Conservation (phyloP, 371 early-diverging fungal genomes). For the Mortierella sp. region DNA sequence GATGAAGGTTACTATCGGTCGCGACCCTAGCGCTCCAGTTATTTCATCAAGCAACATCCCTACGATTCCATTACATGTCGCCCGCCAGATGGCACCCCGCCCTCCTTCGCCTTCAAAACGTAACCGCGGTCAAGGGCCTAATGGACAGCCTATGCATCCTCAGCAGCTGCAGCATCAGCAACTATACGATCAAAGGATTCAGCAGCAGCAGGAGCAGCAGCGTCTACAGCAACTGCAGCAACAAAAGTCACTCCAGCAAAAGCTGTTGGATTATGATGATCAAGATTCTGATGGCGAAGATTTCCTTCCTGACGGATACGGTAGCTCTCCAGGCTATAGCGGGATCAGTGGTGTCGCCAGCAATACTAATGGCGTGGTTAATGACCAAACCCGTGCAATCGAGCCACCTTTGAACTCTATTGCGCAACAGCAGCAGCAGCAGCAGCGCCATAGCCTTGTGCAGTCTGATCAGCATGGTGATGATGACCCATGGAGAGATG, state of each 20-base stretch:
- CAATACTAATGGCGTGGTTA: slow-evolving; percentile 6
- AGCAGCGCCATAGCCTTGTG: slow-evolving; percentile 50
- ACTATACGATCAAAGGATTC: slow-evolving; percentile 29
- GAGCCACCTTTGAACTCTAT: slow-evolving; percentile 25
- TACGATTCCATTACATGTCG: slow-evolving; percentile 72
- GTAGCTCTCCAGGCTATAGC: slow-evolving; percentile 5
- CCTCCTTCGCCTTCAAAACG: slow-evolving; percentile 67
- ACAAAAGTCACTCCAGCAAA: slow-evolving; percentile 23
- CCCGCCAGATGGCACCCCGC: slow-evolving; percentile 72
- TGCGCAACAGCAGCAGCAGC: slow-evolving; percentile 21
- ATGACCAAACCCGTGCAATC: slow-evolving; percentile 1
- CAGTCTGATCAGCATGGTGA: slow-evolving; percentile 29
- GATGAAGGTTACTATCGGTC: slow-evolving; percentile 76
- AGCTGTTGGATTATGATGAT: slow-evolving; percentile 51
- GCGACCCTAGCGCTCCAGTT: slow-evolving; percentile 72
- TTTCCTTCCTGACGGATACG: slow-evolving; percentile 30
- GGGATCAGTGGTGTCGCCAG: not conserved
- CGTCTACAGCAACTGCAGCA: slow-evolving; percentile 18
- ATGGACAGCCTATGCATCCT: slow-evolving; percentile 32
- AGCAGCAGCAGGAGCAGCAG: slow-evolving; percentile 21
- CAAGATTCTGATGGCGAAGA: slow-evolving; percentile 50
- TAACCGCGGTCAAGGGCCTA: slow-evolving; percentile 32
- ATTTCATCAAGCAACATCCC: slow-evolving; percentile 74
- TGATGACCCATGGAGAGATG: slow-evolving; percentile 56
- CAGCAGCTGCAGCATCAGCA: slow-evolving; percentile 37